Base-by-base conservation (phyloP, 208 protist genomes). In the Naegleria fowleri region DNA sequence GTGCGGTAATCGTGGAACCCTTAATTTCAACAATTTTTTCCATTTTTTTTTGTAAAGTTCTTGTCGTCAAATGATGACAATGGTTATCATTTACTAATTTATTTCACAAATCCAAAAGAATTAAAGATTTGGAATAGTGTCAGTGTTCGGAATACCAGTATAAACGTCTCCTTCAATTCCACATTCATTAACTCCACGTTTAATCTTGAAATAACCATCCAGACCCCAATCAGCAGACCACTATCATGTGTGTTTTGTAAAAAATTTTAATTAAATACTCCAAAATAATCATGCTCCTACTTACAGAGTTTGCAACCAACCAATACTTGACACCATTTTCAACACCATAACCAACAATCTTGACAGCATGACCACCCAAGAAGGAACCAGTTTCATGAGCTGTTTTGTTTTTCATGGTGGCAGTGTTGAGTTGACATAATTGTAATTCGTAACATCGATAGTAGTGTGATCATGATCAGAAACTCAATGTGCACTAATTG, bases 341-440 rank as follows among this genome's bases (percentile, higher is more conserved):
- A 58, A 88, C 91, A 84, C 96, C 96, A 96, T 96, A 98, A 86
- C 97, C 96, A 86, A 97, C 93, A 88, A 98, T 91, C 76, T 94
- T 92, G 92, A 98, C 95, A 39, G 96, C 96, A 91, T 98, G 97
- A 83, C 95, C 96, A 87, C 96, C 96, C 88, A 96, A 94, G 76
- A 83, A 83, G 0, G 90, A 40, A 84, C 95, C 95, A 75, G 92
- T 93, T 76, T 93, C 93, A 94, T 97, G 95, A 52, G 39, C 36
- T 48, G 7, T 48, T 48, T 9, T 48, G 43, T n/a, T n/a, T n/a
- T n/a, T n/a, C n/a, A n/a, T n/a, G n/a, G n/a, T n/a, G n/a, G n/a
- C n/a, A n/a, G n/a, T n/a, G n/a, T n/a, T 48, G 43, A 48, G 43
- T 48, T 48, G 5, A 48, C 43, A 7, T 48, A 48, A 9, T 48